Base-by-base conservation (phyloP, 768 basidiomycete species). In the Boletus rex-veris region DNA sequence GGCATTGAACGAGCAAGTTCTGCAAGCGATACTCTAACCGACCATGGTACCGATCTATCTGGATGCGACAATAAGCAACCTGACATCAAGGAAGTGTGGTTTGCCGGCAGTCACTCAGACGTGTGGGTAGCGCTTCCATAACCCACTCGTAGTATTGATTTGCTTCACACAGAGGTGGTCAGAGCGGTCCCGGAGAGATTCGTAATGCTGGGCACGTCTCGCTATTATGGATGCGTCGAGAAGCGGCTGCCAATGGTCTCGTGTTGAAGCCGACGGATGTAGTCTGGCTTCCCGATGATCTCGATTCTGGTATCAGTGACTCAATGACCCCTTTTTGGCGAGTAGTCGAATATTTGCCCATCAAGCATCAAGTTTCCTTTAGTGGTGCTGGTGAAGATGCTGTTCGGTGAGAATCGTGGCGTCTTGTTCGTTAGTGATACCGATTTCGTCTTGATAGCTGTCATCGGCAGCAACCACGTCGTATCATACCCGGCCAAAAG, bases 41-140 rank as follows among this genome's bases (percentile, higher is more conserved):
- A 11, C 14, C 38, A n/a, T 10, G 35, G 16, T 18, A 47, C 43
- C 5, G 4, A 24, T 36, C 5, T 5, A 28, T 55, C 54, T 12
- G 44, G 21, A 31, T 30, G 1, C 12, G 33, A n/a, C 15, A 33
- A 35, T 33, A 41, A 35, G 30, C n/a, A 40, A 3, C 16, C 54
- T 15, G 61, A 68, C 2, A 53, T 85, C 18, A 74, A 80, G 50
- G 84, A 88, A 61, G 85, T 88, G 1, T 87, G 85, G 84, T 86
- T 87, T 62, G 71, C 82, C 0, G 83, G 76, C 1, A 64, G 70
- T 30, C 77, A 76, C 37, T 65, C 64, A 18, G 75, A 76, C 57
- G 62, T 54, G 75, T 73, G 31, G 7, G 61, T 50, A 33, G 12
- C n/a, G 15, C 24, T 7, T 35, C 24, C 4, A 0, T 16, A 30